Conservation (phyloP, 148 eudicot genomes). For the Amaranthus hypochondriacus region DNA sequence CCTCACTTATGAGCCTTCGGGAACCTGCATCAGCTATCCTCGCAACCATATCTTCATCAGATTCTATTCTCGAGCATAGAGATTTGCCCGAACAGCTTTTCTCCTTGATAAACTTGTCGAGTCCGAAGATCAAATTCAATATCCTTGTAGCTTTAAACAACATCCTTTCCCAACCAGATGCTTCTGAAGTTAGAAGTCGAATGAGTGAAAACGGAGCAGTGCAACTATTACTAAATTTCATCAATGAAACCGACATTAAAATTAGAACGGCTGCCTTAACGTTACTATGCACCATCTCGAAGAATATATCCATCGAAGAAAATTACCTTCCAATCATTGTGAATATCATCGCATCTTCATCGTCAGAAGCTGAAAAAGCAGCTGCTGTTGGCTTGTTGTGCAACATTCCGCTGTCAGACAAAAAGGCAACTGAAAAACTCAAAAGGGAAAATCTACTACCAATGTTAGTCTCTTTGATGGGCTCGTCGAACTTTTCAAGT, state of each 20-base stretch:
- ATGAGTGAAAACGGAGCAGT: conserved; percentile 61
- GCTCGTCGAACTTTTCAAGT: conserved; percentile 23
- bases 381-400: conserved; percentile 65
- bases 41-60: conserved; percentile 54
- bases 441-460: conserved; percentile 53
- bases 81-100: conserved; percentile 79
- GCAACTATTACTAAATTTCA: conserved; percentile 61
- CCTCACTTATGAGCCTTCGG: conserved; percentile 75
- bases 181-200: conserved; percentile 43
- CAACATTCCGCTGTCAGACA: conserved; percentile 57
- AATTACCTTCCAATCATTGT: conserved; percentile 37
- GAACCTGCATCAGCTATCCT: conserved; percentile 84
- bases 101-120: conserved; percentile 61
- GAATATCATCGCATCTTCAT: conserved; percentile 43
- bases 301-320: conserved; percentile 38
- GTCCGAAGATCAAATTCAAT: conserved; percentile 53
- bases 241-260: conserved; percentile 41
- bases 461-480: conserved; percentile 42
- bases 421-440: conserved; percentile 49
- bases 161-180: conserved; percentile 48
- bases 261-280: conserved; percentile 49
- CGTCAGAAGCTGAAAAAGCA: conserved; percentile 52
- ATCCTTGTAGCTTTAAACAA: conserved; percentile 60
- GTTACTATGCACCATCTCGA: conserved; percentile 50
- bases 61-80: conserved; percentile 48